Evolutionary conservation across 305 asterid species (phyloP).

Genomic region (Lippia alba): DNA sequence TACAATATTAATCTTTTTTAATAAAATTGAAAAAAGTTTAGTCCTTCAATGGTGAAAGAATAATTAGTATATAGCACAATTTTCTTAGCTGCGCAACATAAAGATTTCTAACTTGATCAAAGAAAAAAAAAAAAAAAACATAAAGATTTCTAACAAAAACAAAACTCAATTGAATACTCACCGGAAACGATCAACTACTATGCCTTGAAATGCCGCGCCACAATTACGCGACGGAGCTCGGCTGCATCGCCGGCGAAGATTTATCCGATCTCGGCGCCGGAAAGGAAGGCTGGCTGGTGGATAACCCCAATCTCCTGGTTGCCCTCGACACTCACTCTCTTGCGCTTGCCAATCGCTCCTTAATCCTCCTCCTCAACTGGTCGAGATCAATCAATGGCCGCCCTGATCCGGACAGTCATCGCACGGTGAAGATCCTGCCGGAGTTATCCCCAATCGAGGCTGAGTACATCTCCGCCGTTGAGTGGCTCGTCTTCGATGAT

Average conservation of each 20-base stretch:
- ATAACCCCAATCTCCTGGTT: constrained; percentile 68
- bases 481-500: constrained; percentile 81
- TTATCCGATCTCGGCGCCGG: constrained; percentile 82
- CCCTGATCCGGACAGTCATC: constrained; percentile 48
- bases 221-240: constrained; percentile 75
- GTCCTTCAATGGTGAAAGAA: too few relatives aligned
- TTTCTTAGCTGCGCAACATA: too few relatives aligned
- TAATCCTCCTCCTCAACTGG: constrained; percentile 76
- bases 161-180: neutral
- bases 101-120: neutral
- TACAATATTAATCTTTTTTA: too few relatives aligned
- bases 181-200: constrained; percentile 34
- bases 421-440: constrained; percentile 68
- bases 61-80: too few relatives aligned
- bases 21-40: too few relatives aligned
- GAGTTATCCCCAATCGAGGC: constrained; percentile 83
- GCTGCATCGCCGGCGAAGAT: constrained; percentile 78
- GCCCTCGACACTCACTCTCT: constrained; percentile 77
- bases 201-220: constrained; percentile 72
- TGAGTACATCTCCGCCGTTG: constrained; percentile 81
- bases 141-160: neutral
- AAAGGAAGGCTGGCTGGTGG: constrained; percentile 87
- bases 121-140: neutral
- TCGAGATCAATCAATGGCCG: constrained; percentile 40
- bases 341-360: constrained; percentile 75